Evolutionary conservation across 2,329 filamentous ascomycete species (phyloP).

Genomic region (Trichoderma harzianum): DNA sequence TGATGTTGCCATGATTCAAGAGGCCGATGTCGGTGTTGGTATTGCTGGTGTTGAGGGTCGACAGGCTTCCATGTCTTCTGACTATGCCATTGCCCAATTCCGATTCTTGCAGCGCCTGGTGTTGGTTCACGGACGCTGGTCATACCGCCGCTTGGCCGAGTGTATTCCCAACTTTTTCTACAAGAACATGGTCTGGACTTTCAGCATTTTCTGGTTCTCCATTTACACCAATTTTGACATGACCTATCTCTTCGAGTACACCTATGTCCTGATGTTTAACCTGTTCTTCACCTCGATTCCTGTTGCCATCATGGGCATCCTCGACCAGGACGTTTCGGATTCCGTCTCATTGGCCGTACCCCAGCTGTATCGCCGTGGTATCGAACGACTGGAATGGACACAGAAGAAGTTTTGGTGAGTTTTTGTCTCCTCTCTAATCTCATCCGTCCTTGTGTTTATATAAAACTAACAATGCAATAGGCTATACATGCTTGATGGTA

Average conservation of each 20-base stretch:
- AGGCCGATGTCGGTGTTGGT: slow-evolving; percentile 93
- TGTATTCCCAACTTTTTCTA: slow-evolving; percentile 99
- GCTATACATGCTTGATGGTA: slow-evolving; percentile 90
- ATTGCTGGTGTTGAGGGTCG: slow-evolving; percentile 91
- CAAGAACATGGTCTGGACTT: slow-evolving; percentile 99
- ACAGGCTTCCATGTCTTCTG: slow-evolving; percentile 92
- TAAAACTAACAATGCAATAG: slow-evolving; percentile 39
- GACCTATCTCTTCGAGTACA: slow-evolving; percentile 96
- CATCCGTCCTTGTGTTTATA: neutral
- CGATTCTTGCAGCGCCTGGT: slow-evolving; percentile 80
- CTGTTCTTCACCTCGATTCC: slow-evolving; percentile 93
- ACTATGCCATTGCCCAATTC: slow-evolving; percentile 94
- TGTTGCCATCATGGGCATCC: slow-evolving; percentile 90
- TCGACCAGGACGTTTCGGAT: slow-evolving; percentile 96
- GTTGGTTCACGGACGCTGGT: slow-evolving; percentile 90
- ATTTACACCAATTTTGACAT: slow-evolving; percentile 95
- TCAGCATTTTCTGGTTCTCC: slow-evolving; percentile 95
- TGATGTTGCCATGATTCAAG: slow-evolving; percentile 97
- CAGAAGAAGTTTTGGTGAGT: slow-evolving; percentile 92
- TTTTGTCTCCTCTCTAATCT: neutral
- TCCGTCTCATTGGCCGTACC: slow-evolving; percentile 90
- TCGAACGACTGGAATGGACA: slow-evolving; percentile 95
- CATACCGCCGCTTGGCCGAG: slow-evolving; percentile 90
- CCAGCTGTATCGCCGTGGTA: slow-evolving; percentile 90
- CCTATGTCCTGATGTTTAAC: slow-evolving; percentile 95